Evolutionary conservation across 495 filamentous ascomycete genomes (phyloP).

Genomic region (Penicillium cataractarum): DNA sequence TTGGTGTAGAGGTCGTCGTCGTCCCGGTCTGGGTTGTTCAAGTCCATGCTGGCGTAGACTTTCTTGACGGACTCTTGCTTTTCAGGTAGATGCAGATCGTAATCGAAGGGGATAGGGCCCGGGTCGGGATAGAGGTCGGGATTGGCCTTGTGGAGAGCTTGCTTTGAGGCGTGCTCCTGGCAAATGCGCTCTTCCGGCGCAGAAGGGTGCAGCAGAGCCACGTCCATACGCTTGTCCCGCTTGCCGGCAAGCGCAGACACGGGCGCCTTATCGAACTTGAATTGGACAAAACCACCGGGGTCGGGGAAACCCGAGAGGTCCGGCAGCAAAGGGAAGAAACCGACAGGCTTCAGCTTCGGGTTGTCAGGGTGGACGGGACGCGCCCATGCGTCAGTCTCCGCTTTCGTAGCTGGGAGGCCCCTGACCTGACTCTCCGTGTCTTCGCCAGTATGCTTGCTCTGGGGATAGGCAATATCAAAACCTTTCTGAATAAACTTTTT

Average conservation of each 20-base stretch:
- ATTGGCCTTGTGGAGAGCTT: slow-evolving; percentile 64
- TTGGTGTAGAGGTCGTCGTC: slow-evolving; percentile 68
- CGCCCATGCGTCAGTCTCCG: slow-evolving; percentile 69
- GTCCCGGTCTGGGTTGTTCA: slow-evolving; percentile 69
- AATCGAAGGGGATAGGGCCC: slow-evolving; percentile 66
- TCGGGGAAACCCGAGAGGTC: slow-evolving; percentile 91
- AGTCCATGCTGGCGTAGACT: slow-evolving; percentile 74
- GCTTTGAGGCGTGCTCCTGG: slow-evolving; percentile 53
- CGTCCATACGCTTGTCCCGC: slow-evolving; percentile 83
- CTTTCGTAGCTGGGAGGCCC: slow-evolving; percentile 57
- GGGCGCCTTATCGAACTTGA: slow-evolving; percentile 88
- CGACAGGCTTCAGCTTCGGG: slow-evolving; percentile 74
- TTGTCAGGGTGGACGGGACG: slow-evolving; percentile 81
- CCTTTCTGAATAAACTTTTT: slow-evolving; percentile 79
- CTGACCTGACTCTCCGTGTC: slow-evolving; percentile 53
- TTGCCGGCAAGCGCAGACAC: slow-evolving; percentile 54
- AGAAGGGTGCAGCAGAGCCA: slow-evolving; percentile 73
- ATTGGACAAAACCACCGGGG: slow-evolving; percentile 78
- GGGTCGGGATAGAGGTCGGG: slow-evolving; percentile 63
- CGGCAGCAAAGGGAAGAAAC: slow-evolving; percentile 79
- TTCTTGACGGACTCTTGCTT: slow-evolving; percentile 56
- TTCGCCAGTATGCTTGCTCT: slow-evolving; percentile 61
- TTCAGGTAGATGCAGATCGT: slow-evolving; percentile 77
- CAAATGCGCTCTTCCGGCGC: slow-evolving; percentile 51
- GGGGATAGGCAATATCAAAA: slow-evolving; percentile 79